A percentile compares a stretch with the other conserved stretches of the same genome.
These are phyloP conservation scores for Penstemon barbatus DNA, from an alignment of 257 asterid genomes.

Conservation along the genomic window DNA sequence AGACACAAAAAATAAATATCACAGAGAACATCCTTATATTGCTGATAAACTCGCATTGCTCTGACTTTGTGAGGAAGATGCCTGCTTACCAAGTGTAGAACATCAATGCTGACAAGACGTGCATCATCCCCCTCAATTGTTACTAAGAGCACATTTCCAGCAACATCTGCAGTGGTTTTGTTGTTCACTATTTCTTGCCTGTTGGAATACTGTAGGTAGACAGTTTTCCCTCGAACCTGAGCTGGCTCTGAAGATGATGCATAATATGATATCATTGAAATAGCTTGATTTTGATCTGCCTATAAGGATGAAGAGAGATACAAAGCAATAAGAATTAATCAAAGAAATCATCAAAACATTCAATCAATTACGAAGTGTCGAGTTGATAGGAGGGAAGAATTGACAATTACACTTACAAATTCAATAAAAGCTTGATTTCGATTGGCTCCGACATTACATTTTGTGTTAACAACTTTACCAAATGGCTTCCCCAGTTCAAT, in stretches of 20 bases:
- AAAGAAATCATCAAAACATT: slow-evolving; percentile 14
- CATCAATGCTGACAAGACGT: slow-evolving; percentile 98
- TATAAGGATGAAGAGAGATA: slow-evolving; percentile 30
- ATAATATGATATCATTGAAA: slow-evolving; percentile 97
- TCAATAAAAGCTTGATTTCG: slow-evolving; percentile 97
- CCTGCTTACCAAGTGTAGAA: slow-evolving; percentile 91
- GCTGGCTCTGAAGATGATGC: slow-evolving; percentile 99
- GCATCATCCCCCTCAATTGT: slow-evolving; percentile 98
- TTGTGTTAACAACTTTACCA: slow-evolving; percentile 94
- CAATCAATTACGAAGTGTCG: background rate
- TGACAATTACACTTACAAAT: slow-evolving; percentile 57
- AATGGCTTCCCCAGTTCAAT: slow-evolving; percentile 92
- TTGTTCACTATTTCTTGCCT: slow-evolving; percentile 99
- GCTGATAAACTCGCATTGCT: slow-evolving; percentile 31
- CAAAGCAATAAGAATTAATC: slow-evolving; percentile 14
- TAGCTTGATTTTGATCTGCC: slow-evolving; percentile 95
- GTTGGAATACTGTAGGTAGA: slow-evolving; percentile 98
- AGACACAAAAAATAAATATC: slow-evolving; percentile 39
- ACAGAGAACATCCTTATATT: slow-evolving; percentile 34
- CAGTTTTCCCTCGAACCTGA: slow-evolving; percentile 99
- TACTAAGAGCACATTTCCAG: slow-evolving; percentile 95
- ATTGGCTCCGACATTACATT: slow-evolving; percentile 98
- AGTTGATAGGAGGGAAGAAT: slow-evolving; percentile 1
- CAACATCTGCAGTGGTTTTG: slow-evolving; percentile 98
- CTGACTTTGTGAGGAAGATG: slow-evolving; percentile 30